Percentiles rank a stretch among this genome's conserved stretches.
Evolutionary conservation across 331 rosid species (phyloP).

Genomic region (Pyrus hybrid): DNA sequence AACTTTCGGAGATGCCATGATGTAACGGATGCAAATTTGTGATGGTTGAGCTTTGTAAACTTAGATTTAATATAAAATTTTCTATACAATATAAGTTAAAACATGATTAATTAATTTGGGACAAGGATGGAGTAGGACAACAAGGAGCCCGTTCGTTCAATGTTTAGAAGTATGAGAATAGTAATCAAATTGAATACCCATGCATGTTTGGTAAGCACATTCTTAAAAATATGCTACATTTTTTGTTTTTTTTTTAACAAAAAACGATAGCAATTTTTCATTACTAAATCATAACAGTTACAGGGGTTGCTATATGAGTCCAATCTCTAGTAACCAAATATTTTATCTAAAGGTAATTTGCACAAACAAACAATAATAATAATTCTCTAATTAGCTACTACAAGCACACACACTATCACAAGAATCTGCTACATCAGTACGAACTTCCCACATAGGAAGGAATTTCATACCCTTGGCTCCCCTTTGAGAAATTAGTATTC

Average conservation of each 20-base stretch:
- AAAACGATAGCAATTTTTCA: too few species aligned
- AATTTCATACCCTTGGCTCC: too few species aligned
- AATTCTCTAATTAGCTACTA: background rate
- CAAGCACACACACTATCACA: background rate
- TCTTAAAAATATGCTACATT: too few species aligned
- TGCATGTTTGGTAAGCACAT: too few species aligned
- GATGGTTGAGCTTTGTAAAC: background rate
- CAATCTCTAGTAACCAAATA: too few species aligned
- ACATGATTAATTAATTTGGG: background rate
- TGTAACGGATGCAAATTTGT: background rate
- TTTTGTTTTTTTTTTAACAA: too few species aligned
- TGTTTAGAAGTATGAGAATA: too few species aligned
- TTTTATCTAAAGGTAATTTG: too few species aligned
- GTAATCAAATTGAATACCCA: too few species aligned
- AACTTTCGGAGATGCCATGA: background rate
- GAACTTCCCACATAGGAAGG: background rate
- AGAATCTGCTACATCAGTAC: background rate
- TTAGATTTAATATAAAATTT: background rate
- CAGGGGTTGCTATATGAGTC: background rate
- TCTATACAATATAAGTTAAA: background rate
- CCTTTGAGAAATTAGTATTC: too few species aligned
- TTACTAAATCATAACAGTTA: background rate
- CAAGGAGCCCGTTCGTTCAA: too few species aligned
- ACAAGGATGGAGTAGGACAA: too few species aligned
- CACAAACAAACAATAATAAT: background rate